Percentiles rank a stretch among this genome's conserved stretches.
Conservation (phyloP, 108 stramenopile species). For the Nitzschia inconspicua region DNA sequence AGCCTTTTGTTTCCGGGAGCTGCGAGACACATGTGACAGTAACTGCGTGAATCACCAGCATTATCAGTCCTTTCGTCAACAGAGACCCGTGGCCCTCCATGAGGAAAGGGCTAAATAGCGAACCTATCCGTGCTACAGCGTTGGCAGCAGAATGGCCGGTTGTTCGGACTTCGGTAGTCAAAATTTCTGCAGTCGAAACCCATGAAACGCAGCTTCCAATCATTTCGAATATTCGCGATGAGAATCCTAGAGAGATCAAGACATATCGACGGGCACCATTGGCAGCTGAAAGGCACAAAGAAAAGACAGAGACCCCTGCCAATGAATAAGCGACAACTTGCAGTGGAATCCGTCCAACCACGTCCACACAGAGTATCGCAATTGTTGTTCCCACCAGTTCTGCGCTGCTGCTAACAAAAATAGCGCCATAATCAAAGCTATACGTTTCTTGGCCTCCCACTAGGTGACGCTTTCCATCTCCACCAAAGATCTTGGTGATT, state of each 20-base stretch:
- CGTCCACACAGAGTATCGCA: constrained; percentile 56
- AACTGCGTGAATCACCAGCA: constrained; percentile 42
- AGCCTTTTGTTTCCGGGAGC: constrained; percentile 66
- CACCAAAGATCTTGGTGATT: constrained; percentile 66
- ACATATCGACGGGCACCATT: constrained; percentile 12
- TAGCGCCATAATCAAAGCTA: constrained; percentile 64
- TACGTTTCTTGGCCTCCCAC: constrained; percentile 7
- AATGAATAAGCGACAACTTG: constrained; percentile 54
- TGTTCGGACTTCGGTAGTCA: constrained; percentile 70
- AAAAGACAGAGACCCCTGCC: constrained; percentile 53
- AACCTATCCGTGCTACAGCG: constrained; percentile 69
- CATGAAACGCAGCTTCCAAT: constrained; percentile 59
- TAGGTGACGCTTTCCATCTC: neutral
- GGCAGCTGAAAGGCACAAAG: constrained; percentile 31
- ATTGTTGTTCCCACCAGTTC: constrained; percentile 64
- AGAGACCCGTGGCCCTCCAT: constrained; percentile 44
- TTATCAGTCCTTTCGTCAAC: constrained; percentile 33
- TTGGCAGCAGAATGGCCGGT: constrained; percentile 76
- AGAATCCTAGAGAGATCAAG: constrained; percentile 49
- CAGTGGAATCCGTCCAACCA: constrained; percentile 56
- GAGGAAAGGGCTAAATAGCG: constrained; percentile 59
- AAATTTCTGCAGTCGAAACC: constrained; percentile 75
- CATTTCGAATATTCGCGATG: constrained; percentile 76
- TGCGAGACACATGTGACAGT: constrained; percentile 34
- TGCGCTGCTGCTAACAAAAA: constrained; percentile 60